A percentile compares a stretch with the other conserved stretches of the same genome.
These are phyloP conservation scores for Penicillium pancosmium DNA, from an alignment of 495 filamentous ascomycete genomes.

Conservation along the genomic window DNA sequence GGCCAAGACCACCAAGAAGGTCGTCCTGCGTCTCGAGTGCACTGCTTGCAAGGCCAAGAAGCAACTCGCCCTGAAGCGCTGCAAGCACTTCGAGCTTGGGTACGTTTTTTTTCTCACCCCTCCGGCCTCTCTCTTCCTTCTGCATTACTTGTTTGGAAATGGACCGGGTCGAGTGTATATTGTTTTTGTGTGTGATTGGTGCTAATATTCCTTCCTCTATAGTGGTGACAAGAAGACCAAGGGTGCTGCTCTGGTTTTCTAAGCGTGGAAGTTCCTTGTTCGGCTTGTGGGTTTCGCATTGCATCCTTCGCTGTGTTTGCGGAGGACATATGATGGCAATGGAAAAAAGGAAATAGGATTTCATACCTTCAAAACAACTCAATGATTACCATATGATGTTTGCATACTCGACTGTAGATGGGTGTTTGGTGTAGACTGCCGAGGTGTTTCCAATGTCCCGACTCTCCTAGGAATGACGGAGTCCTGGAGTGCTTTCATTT, in stretches of 20 bases:
- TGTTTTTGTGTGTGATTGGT: not conserved
- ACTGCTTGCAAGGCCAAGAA: slow-evolving; percentile 97
- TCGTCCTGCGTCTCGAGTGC: slow-evolving; percentile 97
- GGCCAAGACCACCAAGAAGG: slow-evolving; percentile 99
- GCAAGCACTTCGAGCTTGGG: slow-evolving; percentile 99
- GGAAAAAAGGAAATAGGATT: slow-evolving; percentile 53
- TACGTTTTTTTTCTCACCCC: slow-evolving; percentile 53
- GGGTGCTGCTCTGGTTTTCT: slow-evolving; percentile 99
- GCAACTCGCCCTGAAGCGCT: slow-evolving; percentile 95
- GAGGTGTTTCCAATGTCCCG: too few relatives aligned
- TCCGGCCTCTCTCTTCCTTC: not conserved
- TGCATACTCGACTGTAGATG: not conserved
- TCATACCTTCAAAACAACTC: slow-evolving; percentile 49
- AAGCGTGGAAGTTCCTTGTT: slow-evolving; percentile 58
- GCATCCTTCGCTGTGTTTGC: slow-evolving; percentile 40
- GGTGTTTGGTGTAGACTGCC: too few relatives aligned
- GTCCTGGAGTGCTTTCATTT: too few relatives aligned
- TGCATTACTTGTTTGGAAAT: not conserved
- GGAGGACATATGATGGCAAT: slow-evolving; percentile 52
- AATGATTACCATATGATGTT: slow-evolving; percentile 43
- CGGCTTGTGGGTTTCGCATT: slow-evolving; percentile 53
- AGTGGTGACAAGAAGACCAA: slow-evolving; percentile 99
- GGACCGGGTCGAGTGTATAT: too few relatives aligned
- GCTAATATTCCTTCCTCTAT: slow-evolving; percentile 35
- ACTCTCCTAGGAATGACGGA: too few relatives aligned